Conservation (phyloP, 2,329 filamentous ascomycete species). For the Pseudogymnoascus verrucosus region DNA sequence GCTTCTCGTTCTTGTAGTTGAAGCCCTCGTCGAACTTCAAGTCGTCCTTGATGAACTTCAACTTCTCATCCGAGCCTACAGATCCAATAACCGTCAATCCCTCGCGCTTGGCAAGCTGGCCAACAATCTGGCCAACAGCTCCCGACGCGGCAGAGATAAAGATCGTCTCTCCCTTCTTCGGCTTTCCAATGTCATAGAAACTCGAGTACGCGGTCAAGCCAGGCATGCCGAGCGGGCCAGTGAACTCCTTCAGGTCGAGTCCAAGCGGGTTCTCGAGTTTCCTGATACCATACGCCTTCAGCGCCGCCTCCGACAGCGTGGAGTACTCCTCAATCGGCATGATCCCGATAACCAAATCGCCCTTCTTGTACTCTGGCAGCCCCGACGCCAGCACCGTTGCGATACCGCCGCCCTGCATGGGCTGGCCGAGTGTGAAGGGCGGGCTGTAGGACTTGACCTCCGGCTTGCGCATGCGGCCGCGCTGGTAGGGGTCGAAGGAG, state of each 20-base stretch:
- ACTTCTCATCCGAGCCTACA: conserved; percentile 68
- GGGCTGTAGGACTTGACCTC: conserved; percentile 59
- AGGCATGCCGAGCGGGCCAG: conserved; percentile 72
- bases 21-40: conserved; percentile 66
- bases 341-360: conserved; percentile 55
- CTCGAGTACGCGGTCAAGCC: conserved; percentile 68
- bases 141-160: conserved; percentile 69
- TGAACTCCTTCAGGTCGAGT: conserved; percentile 58
- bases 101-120: conserved; percentile 68
- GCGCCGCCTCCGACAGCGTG: conserved; percentile 40
- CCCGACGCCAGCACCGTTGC: conserved; percentile 65
- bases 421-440: conserved; percentile 51
- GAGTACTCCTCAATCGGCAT: conserved; percentile 64
- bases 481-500: conserved; percentile 79
- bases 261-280: conserved; percentile 63
- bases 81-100: conserved; percentile 67
- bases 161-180: conserved; percentile 69
- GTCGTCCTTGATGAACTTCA: conserved; percentile 65
- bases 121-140: conserved; percentile 67
- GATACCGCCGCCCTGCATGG: conserved; percentile 57
- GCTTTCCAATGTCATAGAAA: conserved; percentile 67
- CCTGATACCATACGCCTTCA: conserved; percentile 32
- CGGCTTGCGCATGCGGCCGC: conserved; percentile 65
- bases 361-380: conserved; percentile 51
- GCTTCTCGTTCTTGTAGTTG: conserved; percentile 73